A percentile compares a stretch with the other conserved stretches of the same genome.
phyloP scores from a whole-genome alignment of 129 eudicot species.

The Helianthus annuus region DNA sequence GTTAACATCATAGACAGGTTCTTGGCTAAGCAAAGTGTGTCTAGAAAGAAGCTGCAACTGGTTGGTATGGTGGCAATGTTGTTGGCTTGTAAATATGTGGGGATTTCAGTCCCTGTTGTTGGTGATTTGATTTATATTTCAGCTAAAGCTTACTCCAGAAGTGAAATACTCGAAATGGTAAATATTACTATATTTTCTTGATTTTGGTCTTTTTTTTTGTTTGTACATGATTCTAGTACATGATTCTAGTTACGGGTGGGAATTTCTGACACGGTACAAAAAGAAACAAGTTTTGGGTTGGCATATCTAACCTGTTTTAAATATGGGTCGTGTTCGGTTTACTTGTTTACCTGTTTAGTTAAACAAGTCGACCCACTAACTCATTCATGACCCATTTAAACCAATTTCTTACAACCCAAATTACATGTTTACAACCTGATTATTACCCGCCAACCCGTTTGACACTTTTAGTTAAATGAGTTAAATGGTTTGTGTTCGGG shows the following conservation, averaged over 20 bases:
- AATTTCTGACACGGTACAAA: not conserved
- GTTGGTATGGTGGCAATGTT: constrained; percentile 88
- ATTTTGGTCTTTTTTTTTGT: constrained; percentile 11
- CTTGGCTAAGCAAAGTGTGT: constrained; percentile 57
- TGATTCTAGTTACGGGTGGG: not conserved
- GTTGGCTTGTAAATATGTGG: constrained; percentile 91
- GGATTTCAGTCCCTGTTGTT: constrained; percentile 75
- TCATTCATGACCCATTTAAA: no score
- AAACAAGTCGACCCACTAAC: no score
- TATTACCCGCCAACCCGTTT: no score
- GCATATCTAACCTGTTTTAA: no score
- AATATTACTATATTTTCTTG: not conserved
- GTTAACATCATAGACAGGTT: constrained; percentile 87
- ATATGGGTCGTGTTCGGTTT: no score
- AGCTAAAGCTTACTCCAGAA: constrained; percentile 75
- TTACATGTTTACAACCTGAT: no score
- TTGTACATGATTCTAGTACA: not conserved
- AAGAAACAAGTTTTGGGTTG: no score
- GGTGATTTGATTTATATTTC: constrained; percentile 89
- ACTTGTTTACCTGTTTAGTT: no score
- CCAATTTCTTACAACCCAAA: no score
- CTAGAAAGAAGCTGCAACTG: constrained; percentile 82
- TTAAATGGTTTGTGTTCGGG: no score
- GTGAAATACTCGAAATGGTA: constrained; percentile 96
- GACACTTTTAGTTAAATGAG: no score